Percentiles rank a stretch among this genome's conserved stretches.
Conservation (phyloP, 768 basidiomycete genomes). For the Tricholoma flavovirens region DNA sequence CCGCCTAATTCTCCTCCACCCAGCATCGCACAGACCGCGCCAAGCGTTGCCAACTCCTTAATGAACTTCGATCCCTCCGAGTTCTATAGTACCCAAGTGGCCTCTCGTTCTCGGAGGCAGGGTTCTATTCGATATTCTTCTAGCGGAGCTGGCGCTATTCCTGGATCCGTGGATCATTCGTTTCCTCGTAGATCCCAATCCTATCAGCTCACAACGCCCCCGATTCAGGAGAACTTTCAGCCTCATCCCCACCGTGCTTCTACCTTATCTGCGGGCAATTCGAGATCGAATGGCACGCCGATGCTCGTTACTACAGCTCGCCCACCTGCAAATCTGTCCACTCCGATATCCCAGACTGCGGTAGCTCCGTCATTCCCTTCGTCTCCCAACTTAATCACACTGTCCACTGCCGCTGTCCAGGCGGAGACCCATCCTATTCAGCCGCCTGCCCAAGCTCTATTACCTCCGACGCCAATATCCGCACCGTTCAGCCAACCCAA, state of each 20-base stretch:
- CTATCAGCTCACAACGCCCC: constrained; percentile 1
- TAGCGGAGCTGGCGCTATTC: not conserved
- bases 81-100: not conserved
- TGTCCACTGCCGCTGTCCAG: not conserved
- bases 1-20: constrained; percentile 3
- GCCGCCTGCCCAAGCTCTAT: not conserved
- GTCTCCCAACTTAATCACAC: not conserved
- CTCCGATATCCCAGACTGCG: constrained; percentile 1
- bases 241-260: constrained; percentile 6
- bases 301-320: constrained; percentile 7
- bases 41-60: not conserved
- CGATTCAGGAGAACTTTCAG: not conserved
- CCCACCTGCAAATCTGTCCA: constrained; percentile 3
- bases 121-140: not conserved
- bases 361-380: constrained; percentile 4
- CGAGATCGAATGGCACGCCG: constrained; percentile 2
- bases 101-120: not conserved
- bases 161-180: not conserved
- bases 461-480: not conserved
- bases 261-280: constrained; percentile 2
- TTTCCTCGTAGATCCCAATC: constrained; percentile 8
- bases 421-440: not conserved
- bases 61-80: not conserved
- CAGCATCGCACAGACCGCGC: not conserved
- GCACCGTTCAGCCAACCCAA: not conserved